phyloP scores from a whole-genome alignment of 2,329 filamentous ascomycete genomes.

The Aspergillus sp. region DNA sequence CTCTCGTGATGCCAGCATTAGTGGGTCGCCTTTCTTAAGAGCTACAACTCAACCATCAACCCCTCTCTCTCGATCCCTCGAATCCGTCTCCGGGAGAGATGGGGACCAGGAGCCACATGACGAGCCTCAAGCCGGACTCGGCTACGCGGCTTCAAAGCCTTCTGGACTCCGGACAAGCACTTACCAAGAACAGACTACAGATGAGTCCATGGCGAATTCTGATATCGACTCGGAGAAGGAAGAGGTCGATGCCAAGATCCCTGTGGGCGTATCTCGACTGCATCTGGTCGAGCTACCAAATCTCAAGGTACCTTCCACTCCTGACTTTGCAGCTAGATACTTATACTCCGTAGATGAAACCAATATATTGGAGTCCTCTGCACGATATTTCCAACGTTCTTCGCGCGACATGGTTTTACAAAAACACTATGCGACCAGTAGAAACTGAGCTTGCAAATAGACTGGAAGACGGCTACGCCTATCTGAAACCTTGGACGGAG shows the following conservation, averaged over 20 bases:
- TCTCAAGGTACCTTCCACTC: slow-evolving; percentile 50
- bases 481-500: slow-evolving; percentile 84
- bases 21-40: slow-evolving; percentile 55
- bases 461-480: slow-evolving; percentile 86
- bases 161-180: slow-evolving; percentile 34
- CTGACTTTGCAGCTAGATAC: not conserved
- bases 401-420: slow-evolving; percentile 96
- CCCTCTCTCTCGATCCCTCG: slow-evolving; percentile 36
- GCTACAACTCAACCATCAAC: slow-evolving; percentile 37
- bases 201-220: slow-evolving; percentile 18
- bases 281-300: slow-evolving; percentile 85
- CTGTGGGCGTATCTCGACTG: slow-evolving; percentile 86
- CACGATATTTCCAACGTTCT: slow-evolving; percentile 84
- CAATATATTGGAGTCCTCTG: slow-evolving; percentile 96
- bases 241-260: slow-evolving; percentile 59
- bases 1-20: slow-evolving; percentile 47
- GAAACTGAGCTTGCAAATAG: slow-evolving; percentile 86
- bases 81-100: slow-evolving; percentile 32
- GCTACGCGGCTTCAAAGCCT: slow-evolving; percentile 28
- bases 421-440: slow-evolving; percentile 89
- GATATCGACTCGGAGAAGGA: slow-evolving; percentile 22
- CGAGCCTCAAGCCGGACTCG: slow-evolving; percentile 25
- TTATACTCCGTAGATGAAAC: slow-evolving; percentile 71
- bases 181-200: slow-evolving; percentile 25
- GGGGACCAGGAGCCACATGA: slow-evolving; percentile 26